A percentile compares a stretch with the other conserved stretches of the same genome.
These are phyloP conservation scores for Lactifluus piperatus DNA, from an alignment of 768 basidiomycete genomes.

Conservation along the genomic window DNA sequence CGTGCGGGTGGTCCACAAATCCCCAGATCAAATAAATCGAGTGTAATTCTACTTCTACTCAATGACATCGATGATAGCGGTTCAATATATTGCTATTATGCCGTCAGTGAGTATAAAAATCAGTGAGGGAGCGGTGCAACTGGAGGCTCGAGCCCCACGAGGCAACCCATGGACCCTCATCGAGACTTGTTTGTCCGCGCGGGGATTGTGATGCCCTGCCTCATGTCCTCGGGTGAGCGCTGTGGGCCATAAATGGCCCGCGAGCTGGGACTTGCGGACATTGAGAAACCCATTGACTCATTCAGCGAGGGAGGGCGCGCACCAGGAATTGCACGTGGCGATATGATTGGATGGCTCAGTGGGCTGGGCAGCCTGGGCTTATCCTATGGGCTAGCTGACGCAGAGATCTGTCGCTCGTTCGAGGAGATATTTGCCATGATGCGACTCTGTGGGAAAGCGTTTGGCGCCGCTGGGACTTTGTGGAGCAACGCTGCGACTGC, in stretches of 20 bases:
- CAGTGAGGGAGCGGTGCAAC: constrained; percentile 8
- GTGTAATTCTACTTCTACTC: too few species aligned
- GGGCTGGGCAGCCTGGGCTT: constrained; percentile 10
- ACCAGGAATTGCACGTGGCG: constrained; percentile 9
- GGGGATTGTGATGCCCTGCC: too few species aligned
- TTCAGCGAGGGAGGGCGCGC: constrained; percentile 11
- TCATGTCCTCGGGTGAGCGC: too few species aligned
- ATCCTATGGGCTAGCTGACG: constrained; percentile 15
- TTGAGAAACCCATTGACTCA: constrained; percentile 11
- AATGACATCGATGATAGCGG: too few species aligned
- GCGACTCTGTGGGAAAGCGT: constrained; percentile 17
- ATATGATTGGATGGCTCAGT: background rate
- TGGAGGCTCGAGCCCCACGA: too few species aligned
- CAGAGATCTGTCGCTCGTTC: constrained; percentile 11
- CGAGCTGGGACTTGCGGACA: too few species aligned
- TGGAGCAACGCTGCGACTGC: too few species aligned
- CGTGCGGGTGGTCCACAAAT: too few species aligned
- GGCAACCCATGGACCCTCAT: too few species aligned
- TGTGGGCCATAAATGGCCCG: too few species aligned
- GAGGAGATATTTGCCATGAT: background rate
- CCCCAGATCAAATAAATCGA: too few species aligned
- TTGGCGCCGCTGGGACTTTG: background rate
- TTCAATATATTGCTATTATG: constrained; percentile 14
- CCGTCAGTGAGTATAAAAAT: constrained; percentile 7
- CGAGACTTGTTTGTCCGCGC: too few species aligned